These are phyloP conservation scores for Metschnikowia lunata DNA, from an alignment of 805 yeast species.

Conservation along the genomic window DNA sequence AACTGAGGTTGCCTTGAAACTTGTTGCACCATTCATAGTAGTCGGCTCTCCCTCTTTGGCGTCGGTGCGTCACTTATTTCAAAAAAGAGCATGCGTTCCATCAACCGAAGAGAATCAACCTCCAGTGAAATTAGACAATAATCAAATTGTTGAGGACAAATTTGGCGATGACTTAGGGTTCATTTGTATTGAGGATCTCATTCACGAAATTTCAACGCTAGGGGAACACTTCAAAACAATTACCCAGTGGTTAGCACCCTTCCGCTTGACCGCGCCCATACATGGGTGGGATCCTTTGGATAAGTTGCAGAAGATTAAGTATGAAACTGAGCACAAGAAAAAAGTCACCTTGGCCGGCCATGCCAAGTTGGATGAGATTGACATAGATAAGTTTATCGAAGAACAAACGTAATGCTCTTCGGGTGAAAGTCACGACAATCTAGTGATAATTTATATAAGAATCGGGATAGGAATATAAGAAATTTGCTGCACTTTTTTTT, in stretches of 20 bases:
- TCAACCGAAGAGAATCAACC: constrained; percentile 26
- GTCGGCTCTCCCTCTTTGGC: constrained; percentile 71
- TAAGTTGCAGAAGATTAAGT: constrained; percentile 59
- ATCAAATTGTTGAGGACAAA: constrained; percentile 68
- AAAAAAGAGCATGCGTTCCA: constrained; percentile 65
- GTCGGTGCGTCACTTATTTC: constrained; percentile 67
- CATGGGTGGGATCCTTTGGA: constrained; percentile 72
- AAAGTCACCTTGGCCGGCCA: constrained; percentile 56
- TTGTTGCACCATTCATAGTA: constrained; percentile 69
- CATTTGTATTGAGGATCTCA: constrained; percentile 76
- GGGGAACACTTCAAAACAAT: constrained; percentile 63
- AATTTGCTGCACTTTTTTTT: too few species aligned
- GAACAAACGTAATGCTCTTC: constrained; percentile 45
- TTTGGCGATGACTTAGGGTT: constrained; percentile 56
- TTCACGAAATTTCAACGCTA: constrained; percentile 61
- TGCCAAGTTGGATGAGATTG: constrained; percentile 65
- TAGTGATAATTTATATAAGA: neutral
- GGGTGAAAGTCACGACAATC: too few species aligned
- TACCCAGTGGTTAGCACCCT: constrained; percentile 63
- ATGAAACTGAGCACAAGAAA: constrained; percentile 47
- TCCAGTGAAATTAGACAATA: constrained; percentile 60
- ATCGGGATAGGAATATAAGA: constrained; percentile 7
- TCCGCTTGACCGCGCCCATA: constrained; percentile 63
- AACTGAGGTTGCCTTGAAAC: constrained; percentile 59
- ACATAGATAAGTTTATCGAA: constrained; percentile 64